These are phyloP conservation scores for Cercospora beticola DNA, from an alignment of 2,329 filamentous ascomycete species.

Conservation along the genomic window DNA sequence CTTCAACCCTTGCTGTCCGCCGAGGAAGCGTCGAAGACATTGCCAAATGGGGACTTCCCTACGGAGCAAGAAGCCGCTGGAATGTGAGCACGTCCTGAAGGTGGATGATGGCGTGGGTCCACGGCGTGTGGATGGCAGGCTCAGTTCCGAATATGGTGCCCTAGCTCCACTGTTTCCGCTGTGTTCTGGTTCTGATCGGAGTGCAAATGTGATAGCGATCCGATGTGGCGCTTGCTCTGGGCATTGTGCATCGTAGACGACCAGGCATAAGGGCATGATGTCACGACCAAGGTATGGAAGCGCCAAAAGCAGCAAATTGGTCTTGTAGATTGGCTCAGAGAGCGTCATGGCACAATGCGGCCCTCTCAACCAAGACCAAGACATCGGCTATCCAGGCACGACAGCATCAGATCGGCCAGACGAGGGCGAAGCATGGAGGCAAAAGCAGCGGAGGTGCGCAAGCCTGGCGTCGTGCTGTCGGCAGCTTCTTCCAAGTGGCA, in stretches of 20 bases:
- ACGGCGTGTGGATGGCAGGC: background rate
- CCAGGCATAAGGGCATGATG: background rate
- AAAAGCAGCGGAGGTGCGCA: background rate
- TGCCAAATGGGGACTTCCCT: background rate
- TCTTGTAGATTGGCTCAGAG: background rate
- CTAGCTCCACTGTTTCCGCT: background rate
- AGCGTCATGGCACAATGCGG: background rate
- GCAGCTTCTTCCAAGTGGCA: background rate
- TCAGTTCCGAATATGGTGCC: background rate
- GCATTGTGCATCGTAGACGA: background rate
- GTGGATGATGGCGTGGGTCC: background rate
- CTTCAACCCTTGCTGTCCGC: background rate
- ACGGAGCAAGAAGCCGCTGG: background rate
- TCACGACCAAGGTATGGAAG: background rate
- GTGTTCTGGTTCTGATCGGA: background rate
- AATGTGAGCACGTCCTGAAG: background rate
- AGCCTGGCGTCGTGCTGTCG: background rate
- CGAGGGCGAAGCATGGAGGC: background rate
- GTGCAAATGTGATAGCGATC: background rate
- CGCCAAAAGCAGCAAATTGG: background rate
- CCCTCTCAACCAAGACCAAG: no score
- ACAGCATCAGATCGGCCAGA: background rate
- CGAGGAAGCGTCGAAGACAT: background rate
- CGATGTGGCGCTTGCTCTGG: background rate
- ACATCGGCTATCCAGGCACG: background rate